Evolutionary conservation across 768 basidiomycete genomes (phyloP), one percentile per base, ranked within the genome.

Genomic region (Pleurotus cornucopiae): DNA sequence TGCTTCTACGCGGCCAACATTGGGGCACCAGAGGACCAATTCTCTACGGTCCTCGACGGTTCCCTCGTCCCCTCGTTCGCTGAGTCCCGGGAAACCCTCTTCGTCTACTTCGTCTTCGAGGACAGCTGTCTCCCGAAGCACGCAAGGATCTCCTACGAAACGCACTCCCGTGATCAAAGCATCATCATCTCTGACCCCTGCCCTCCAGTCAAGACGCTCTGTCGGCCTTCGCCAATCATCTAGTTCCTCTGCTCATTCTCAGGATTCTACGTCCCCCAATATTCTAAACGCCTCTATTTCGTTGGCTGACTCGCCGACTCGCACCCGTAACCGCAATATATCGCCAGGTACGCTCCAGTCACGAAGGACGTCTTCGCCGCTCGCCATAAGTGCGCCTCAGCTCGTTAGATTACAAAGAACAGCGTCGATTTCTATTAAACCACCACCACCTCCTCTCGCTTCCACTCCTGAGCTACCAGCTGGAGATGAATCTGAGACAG

Each of bases 11-110:
- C 76, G 62, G 58, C 78, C 60, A 30, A 53, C 61, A 2, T 49
- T 73, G 13, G 80, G 80, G 11, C 88, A 91, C 67, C 81, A 83
- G 58, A 79, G 87, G 25, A 83, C 83, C 0, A 66, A 67, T 59
- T 64, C 83, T 54, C 49, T 74, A 60, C 67, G 73, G 63, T 62
- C 75, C 58, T 60, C 68, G 12, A 76, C 82, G 21, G 76, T 79
- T 5, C 74, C 78, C 48, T 68, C 73, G 30, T 85, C 87, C 14
- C 81, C 86, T 6, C 84, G 89, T 16, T 81, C 89, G 5, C 68
- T 71, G 3, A 91, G 88, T 65, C 89, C 89, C 16, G 75, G 71
- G 21, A 86, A 86, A 64, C 70, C 77, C 13, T 64, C 69, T 5
- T 56, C 65, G 13, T 58, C 68, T 37, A 18, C 72, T n/a, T 58